Evolutionary conservation across 495 filamentous ascomycete species (phyloP).

Genomic region (Lophium mytilinum): DNA sequence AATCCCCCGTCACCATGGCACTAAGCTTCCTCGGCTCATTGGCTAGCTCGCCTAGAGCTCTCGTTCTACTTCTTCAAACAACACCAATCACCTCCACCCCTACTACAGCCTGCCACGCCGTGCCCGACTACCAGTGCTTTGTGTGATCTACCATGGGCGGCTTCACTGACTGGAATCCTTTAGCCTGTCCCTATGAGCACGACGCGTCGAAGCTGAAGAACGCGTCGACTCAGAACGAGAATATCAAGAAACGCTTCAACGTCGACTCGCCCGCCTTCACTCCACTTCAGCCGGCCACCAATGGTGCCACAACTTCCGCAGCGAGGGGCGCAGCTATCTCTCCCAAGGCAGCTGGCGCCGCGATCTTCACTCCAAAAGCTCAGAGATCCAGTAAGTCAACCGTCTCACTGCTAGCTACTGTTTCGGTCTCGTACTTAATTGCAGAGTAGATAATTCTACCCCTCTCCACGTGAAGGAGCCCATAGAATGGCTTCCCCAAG

Average conservation of each 20-base stretch:
- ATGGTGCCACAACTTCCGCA: conserved; percentile 40
- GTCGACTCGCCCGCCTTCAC: conserved; percentile 93
- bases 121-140: no score
- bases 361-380: conserved; percentile 72
- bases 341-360: conserved; percentile 80
- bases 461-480: conserved; percentile 44
- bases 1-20: background rate
- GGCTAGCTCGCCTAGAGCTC: no score
- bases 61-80: no score
- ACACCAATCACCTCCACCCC: no score
- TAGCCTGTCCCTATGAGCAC: conserved; percentile 86
- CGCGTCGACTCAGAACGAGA: conserved; percentile 32
- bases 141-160: no score
- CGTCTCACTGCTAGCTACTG: conserved; percentile 21
- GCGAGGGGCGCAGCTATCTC: conserved; percentile 63
- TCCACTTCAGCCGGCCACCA: conserved; percentile 51
- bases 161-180: background rate
- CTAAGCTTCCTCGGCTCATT: conserved; percentile 5
- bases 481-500: conserved; percentile 49
- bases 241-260: conserved; percentile 73
- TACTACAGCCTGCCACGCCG: no score
- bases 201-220: conserved; percentile 54
- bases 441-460: conserved; percentile 38
- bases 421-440: conserved; percentile 24
- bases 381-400: conserved; percentile 27